These are phyloP conservation scores for Lactarius evosmus DNA, from an alignment of 768 basidiomycete species.

Conservation along the genomic window DNA sequence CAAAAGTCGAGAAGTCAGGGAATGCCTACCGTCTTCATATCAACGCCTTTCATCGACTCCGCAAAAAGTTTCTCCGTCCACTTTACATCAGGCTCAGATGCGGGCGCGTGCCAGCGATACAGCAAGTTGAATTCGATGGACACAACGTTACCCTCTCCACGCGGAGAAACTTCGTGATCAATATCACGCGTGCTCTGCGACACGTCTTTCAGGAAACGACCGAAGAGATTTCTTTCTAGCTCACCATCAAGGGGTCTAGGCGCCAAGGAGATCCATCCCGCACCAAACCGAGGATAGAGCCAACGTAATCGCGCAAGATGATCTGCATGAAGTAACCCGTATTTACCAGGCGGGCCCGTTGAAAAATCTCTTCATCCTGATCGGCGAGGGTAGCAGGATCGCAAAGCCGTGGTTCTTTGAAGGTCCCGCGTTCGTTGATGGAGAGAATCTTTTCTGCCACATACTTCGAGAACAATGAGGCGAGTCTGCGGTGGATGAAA, in stretches of 20 bases:
- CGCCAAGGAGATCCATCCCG: conserved; percentile 64
- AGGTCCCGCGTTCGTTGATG: conserved; percentile 64
- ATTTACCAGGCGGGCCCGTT: conserved; percentile 70
- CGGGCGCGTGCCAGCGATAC: conserved; percentile 37
- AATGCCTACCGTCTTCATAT: conserved; percentile 14
- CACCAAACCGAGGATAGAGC: conserved; percentile 67
- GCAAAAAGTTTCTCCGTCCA: conserved; percentile 17
- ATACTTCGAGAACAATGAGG: conserved; percentile 43
- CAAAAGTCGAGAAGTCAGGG: not conserved
- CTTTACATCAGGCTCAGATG: conserved; percentile 12
- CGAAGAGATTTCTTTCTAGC: conserved; percentile 3
- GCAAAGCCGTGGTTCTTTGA: conserved; percentile 30
- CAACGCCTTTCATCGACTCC: not conserved
- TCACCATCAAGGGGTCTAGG: conserved; percentile 62
- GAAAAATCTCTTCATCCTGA: conserved; percentile 79
- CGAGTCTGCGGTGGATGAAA: not conserved
- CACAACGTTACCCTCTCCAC: conserved; percentile 72
- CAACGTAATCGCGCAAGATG: conserved; percentile 71
- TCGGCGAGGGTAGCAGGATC: conserved; percentile 29
- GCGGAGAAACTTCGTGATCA: conserved; percentile 51
- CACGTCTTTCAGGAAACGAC: not conserved
- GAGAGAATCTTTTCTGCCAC: conserved; percentile 62
- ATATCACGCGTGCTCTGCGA: conserved; percentile 48
- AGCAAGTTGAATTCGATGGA: conserved; percentile 71
- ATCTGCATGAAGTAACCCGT: conserved; percentile 69